Percentiles rank a stretch among this genome's conserved stretches.
These are phyloP conservation scores for Thymus quinquecostatus DNA, from an alignment of 257 asterid genomes.

Conservation along the genomic window DNA sequence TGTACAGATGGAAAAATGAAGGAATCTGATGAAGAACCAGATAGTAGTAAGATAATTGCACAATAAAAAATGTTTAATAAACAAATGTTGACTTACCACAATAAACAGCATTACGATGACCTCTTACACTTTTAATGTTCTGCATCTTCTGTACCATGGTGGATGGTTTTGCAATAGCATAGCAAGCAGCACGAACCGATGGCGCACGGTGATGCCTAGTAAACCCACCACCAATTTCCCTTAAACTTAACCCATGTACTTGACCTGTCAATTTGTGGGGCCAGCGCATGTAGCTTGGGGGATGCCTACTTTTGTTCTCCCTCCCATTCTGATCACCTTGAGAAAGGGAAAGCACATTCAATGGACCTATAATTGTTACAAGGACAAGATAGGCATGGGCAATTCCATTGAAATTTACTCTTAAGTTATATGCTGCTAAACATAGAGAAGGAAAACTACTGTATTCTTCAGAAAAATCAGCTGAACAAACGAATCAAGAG, in stretches of 20 bases:
- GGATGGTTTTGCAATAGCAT: slow-evolving; percentile 92
- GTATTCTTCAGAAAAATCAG: slow-evolving; percentile 25
- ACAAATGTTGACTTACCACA: slow-evolving; percentile 57
- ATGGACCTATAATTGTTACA: slow-evolving; percentile 26
- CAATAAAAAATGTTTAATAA: slow-evolving; percentile 17
- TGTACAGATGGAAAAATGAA: slow-evolving; percentile 7
- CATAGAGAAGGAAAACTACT: not conserved
- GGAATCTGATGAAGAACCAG: slow-evolving; percentile 19
- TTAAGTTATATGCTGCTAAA: slow-evolving; percentile 18
- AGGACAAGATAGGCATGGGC: slow-evolving; percentile 22
- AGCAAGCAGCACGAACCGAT: slow-evolving; percentile 86
- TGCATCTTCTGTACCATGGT: slow-evolving; percentile 97
- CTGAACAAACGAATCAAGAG: not conserved
- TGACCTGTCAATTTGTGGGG: slow-evolving; percentile 92
- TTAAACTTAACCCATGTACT: slow-evolving; percentile 82
- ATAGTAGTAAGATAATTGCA: slow-evolving; percentile 19
- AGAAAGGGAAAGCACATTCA: slow-evolving; percentile 42
- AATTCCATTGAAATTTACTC: slow-evolving; percentile 21
- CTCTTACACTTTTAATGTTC: slow-evolving; percentile 70
- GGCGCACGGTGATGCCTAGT: slow-evolving; percentile 94
- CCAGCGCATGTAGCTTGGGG: slow-evolving; percentile 82
- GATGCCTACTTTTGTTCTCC: slow-evolving; percentile 49
- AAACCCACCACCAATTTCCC: slow-evolving; percentile 98
- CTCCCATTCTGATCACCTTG: slow-evolving; percentile 65
- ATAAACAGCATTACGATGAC: slow-evolving; percentile 94